Conservation (phyloP, 2,329 filamentous ascomycete genomes). For the Exophiala aquamarina region DNA sequence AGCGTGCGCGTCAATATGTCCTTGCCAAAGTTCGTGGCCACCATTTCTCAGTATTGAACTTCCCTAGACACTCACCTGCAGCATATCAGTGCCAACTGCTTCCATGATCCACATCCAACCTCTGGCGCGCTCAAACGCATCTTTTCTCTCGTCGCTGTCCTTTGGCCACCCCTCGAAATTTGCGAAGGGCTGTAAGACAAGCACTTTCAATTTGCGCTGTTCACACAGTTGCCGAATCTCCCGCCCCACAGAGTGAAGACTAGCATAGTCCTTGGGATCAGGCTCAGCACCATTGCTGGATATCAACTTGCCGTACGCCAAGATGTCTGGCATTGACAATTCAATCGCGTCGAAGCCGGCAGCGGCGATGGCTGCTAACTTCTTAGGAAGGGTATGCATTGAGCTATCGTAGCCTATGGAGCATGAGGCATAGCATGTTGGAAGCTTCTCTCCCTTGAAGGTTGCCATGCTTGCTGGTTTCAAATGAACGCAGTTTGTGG, state of each 20-base stretch:
- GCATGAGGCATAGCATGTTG: constrained; percentile 43
- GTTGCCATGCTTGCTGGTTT: constrained; percentile 9
- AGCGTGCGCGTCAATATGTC: constrained; percentile 1
- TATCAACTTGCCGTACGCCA: constrained; percentile 59
- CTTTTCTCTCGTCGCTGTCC: constrained; percentile 56
- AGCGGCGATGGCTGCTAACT: constrained; percentile 40
- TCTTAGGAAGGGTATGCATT: constrained; percentile 37
- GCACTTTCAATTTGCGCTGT: constrained; percentile 57
- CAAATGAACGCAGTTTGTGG: background rate
- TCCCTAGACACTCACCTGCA: constrained; percentile 57
- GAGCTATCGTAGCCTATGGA: constrained; percentile 38
- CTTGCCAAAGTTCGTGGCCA: background rate
- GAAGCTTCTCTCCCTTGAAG: constrained; percentile 30
- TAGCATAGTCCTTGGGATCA: constrained; percentile 58
- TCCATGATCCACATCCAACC: constrained; percentile 74
- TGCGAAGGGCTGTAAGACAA: constrained; percentile 74
- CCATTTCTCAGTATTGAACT: too few relatives aligned
- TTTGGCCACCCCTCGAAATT: constrained; percentile 75
- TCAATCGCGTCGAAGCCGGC: constrained; percentile 64
- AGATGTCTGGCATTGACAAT: constrained; percentile 71
- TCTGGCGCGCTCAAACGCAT: constrained; percentile 61
- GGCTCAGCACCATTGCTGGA: constrained; percentile 48
- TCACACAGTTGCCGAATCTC: constrained; percentile 57
- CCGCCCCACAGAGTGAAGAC: constrained; percentile 55
- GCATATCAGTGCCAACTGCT: constrained; percentile 65